Conservation (phyloP, 768 basidiomycete species). For the Mycena rosella region DNA sequence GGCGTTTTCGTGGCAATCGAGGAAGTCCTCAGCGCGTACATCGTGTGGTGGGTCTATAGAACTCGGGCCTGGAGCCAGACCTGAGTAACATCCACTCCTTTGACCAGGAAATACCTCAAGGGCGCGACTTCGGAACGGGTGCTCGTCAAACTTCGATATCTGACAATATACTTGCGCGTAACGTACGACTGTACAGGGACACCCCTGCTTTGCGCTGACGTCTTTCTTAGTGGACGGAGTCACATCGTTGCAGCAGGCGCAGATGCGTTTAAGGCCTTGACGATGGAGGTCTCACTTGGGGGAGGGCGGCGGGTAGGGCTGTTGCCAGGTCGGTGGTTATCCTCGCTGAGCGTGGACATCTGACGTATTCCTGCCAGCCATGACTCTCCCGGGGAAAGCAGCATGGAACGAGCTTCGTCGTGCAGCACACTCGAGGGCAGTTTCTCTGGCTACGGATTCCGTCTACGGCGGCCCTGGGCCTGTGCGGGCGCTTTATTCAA, state of each 20-base stretch:
- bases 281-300: slow-evolving; percentile 28
- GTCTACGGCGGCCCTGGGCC: slow-evolving; percentile 35
- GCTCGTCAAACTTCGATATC: slow-evolving; percentile 27
- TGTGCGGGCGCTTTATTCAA: slow-evolving; percentile 15
- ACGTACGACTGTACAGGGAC: slow-evolving; percentile 27
- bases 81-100: no score
- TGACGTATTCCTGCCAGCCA: slow-evolving; percentile 6
- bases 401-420: slow-evolving; percentile 34
- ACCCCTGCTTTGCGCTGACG: no score
- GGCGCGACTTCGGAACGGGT: slow-evolving; percentile 32
- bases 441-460: slow-evolving; percentile 20
- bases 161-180: slow-evolving; percentile 26
- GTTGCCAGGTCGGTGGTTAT: slow-evolving; percentile 23
- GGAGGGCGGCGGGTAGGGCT: slow-evolving; percentile 31
- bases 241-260: slow-evolving; percentile 28
- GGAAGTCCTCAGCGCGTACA: slow-evolving; percentile 33
- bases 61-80: no score
- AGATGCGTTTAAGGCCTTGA: slow-evolving; percentile 21
- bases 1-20: slow-evolving; percentile 24
- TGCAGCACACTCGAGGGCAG: no score
- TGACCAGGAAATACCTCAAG: slow-evolving; percentile 34
- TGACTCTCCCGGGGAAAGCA: slow-evolving; percentile 19
- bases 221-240: slow-evolving; percentile 19
- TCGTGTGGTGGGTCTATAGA: slow-evolving; percentile 22
- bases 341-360: no score